Evolutionary conservation across 116 monocot genomes (phyloP), one percentile per base, ranked within the genome.

Genomic region (Zostera marina): DNA sequence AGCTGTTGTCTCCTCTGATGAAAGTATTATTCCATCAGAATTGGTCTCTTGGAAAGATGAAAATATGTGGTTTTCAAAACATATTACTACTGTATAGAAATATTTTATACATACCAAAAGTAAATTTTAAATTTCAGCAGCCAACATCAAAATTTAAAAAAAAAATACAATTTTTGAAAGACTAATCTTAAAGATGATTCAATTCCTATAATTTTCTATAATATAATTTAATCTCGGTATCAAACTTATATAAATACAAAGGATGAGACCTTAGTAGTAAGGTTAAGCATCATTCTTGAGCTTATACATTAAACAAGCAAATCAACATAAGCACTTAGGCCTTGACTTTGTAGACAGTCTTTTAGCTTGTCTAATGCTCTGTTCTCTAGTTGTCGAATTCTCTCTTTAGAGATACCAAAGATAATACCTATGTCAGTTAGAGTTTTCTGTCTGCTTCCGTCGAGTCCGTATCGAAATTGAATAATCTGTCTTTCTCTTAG

Each of bases 401-500:
- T 79, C 63, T 94, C 89, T 58, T 80, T 88, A 17, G 94, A 71
- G 23, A 94, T 40, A 38, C 79, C 73, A 65, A 71, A 76, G 54
- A 78, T 49, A 47, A 42, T 60, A n/a, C 94, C 94, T 14, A 88
- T 85, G 49, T 84, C 79, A 8, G 75, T 59, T 7, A 94, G 73
- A 8, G 94, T 69, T 57, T 77, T 88, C 21, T 26, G 70, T 16
- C 77, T 56, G 7, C 68, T 55, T 44, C 59, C 74, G 44, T 56
- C 54, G 40, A 94, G 63, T 12, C 94, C 94, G 46, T 64, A 88
- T 7, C 89, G 69, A 43, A 72, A 63, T 22, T 69, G 58, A 17
- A 94, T 76, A 60, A 94, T 77, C 46, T 79, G 65, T 63, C 73
- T 79, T 65, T 94, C 94, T 64, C 87, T 85, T n/a, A 73, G 77